These are phyloP conservation scores for Leishmania turanica DNA, from an alignment of 208 protist genomes.

Conservation along the genomic window DNA sequence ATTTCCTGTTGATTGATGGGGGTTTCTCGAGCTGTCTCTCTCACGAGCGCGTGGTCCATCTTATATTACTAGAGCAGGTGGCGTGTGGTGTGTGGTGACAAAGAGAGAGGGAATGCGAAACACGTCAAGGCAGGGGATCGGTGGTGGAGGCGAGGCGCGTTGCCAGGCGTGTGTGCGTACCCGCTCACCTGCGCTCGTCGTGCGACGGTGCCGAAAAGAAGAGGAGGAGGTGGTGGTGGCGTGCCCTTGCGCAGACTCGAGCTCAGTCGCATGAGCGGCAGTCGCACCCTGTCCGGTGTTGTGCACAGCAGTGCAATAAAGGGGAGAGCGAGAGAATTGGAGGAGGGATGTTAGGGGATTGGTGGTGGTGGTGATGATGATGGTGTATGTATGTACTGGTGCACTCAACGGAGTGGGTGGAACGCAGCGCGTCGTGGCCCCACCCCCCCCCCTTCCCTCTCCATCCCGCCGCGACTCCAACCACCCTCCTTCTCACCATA, in stretches of 20 bases:
- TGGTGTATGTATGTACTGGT: neutral
- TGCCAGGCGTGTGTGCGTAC: neutral
- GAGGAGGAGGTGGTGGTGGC: neutral
- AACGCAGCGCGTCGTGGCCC: neutral
- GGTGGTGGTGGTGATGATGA: neutral
- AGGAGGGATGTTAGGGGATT: neutral
- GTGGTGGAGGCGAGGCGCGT: neutral
- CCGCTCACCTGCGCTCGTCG: neutral
- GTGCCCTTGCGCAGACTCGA: neutral
- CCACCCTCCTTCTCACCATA: neutral
- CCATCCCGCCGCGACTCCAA: neutral
- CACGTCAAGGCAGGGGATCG: neutral
- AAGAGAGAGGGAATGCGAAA: neutral
- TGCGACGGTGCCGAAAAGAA: neutral
- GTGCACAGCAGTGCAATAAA: neutral
- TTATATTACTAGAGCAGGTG: neutral
- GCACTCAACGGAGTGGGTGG: neutral
- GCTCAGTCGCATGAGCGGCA: neutral
- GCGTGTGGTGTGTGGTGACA: neutral
- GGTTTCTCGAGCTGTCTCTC: neutral
- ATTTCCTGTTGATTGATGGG: neutral
- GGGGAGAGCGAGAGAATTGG: neutral
- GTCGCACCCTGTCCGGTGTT: neutral
- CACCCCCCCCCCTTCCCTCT: neutral
- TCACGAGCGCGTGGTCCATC: neutral